phyloP scores from a whole-genome alignment of 2,329 filamentous ascomycete genomes.

The Stemphylium beticola region DNA sequence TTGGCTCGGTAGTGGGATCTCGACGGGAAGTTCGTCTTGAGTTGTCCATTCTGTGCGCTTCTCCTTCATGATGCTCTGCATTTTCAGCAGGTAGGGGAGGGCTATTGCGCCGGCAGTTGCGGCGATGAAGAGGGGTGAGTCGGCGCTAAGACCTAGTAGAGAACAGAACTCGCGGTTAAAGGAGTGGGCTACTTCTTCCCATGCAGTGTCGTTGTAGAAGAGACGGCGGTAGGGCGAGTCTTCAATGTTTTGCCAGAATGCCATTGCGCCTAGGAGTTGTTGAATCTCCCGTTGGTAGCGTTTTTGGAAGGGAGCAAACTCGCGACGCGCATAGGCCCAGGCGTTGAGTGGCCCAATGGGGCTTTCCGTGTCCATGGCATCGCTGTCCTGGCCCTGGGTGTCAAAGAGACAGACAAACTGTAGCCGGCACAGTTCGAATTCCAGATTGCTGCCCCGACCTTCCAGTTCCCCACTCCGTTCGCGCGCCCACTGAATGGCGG shows the following conservation, averaged over 20 bases:
- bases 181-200: slow-evolving; percentile 81
- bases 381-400: slow-evolving; percentile 51
- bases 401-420: slow-evolving; percentile 87
- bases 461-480: slow-evolving; percentile 74
- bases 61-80: slow-evolving; percentile 83
- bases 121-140: slow-evolving; percentile 91
- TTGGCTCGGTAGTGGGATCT: slow-evolving; percentile 68
- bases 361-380: slow-evolving; percentile 52
- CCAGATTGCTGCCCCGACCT: slow-evolving; percentile 84
- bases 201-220: slow-evolving; percentile 77
- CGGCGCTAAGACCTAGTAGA: slow-evolving; percentile 83
- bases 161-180: slow-evolving; percentile 97
- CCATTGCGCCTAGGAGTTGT: slow-evolving; percentile 79
- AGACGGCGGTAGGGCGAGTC: slow-evolving; percentile 79
- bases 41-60: slow-evolving; percentile 96
- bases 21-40: slow-evolving; percentile 83
- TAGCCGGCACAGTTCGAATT: slow-evolving; percentile 90
- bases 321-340: slow-evolving; percentile 73
- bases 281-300: slow-evolving; percentile 81
- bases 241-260: slow-evolving; percentile 75
- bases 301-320: slow-evolving; percentile 76
- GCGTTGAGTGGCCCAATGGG: slow-evolving; percentile 65
- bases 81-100: slow-evolving; percentile 85
- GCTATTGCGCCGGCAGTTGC: slow-evolving; percentile 92
- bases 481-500: slow-evolving; percentile 87